A percentile compares a stretch with the other conserved stretches of the same genome.
These are phyloP conservation scores for Lyophyllum semitale DNA, from an alignment of 768 basidiomycete genomes.

Conservation along the genomic window DNA sequence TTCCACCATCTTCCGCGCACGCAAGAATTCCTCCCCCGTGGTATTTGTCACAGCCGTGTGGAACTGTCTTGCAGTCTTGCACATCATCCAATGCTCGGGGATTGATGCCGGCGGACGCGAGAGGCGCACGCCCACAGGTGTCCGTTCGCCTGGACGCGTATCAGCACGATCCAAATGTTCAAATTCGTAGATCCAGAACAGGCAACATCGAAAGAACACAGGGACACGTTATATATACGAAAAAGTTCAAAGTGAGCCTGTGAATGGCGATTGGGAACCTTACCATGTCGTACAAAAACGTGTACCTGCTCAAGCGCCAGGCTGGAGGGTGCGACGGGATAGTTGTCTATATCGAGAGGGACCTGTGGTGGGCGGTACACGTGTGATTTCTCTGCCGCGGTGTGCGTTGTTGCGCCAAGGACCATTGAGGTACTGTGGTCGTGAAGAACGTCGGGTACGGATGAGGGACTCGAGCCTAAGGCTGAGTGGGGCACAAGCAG, in stretches of 20 bases:
- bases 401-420: neutral
- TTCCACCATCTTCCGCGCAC: constrained; percentile 54
- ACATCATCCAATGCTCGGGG: constrained; percentile 71
- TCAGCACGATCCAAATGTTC: neutral
- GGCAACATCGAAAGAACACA: neutral
- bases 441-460: neutral
- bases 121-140: constrained; percentile 73
- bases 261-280: no score
- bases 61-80: constrained; percentile 55
- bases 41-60: constrained; percentile 41
- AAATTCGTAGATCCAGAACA: neutral
- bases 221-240: neutral
- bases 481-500: neutral
- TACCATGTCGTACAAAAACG: constrained; percentile 75
- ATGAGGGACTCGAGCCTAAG: neutral
- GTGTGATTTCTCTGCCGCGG: neutral
- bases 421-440: neutral
- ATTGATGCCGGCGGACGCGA: constrained; percentile 62
- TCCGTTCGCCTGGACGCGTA: constrained; percentile 64
- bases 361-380: constrained; percentile 36
- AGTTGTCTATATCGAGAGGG: constrained; percentile 59
- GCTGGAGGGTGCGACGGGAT: constrained; percentile 56
- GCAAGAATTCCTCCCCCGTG: constrained; percentile 31
- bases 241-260: neutral
- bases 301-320: constrained; percentile 72